These are phyloP conservation scores for Ramularia endophylla DNA, from an alignment of 2,329 filamentous ascomycete species.

Conservation along the genomic window DNA sequence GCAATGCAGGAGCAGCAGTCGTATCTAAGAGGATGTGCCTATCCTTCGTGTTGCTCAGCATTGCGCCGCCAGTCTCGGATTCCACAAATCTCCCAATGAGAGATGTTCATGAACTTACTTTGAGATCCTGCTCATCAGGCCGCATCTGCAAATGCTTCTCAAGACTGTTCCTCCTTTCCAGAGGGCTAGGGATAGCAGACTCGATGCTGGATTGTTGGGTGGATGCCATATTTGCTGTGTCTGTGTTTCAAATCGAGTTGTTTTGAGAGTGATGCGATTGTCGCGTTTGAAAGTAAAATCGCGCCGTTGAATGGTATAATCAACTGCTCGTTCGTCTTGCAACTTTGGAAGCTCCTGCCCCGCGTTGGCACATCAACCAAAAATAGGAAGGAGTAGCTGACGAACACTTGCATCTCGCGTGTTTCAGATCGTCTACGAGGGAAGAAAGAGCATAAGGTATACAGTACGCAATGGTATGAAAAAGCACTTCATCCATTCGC, in stretches of 20 bases:
- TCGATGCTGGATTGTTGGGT: slow-evolving; percentile 11
- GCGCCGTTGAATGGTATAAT: too few species aligned
- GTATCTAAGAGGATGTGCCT: slow-evolving; percentile 63
- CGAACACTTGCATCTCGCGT: background rate
- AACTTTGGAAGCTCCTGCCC: too few species aligned
- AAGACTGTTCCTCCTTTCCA: slow-evolving; percentile 14
- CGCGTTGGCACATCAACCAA: too few species aligned
- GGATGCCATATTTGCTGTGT: slow-evolving; percentile 8
- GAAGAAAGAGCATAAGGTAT: too few species aligned
- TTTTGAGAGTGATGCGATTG: too few species aligned
- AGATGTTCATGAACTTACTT: slow-evolving; percentile 37
- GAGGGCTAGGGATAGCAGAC: slow-evolving; percentile 7
- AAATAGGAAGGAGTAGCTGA: too few species aligned
- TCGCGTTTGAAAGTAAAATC: too few species aligned
- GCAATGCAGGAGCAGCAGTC: slow-evolving; percentile 61
- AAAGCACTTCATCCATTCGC: slow-evolving; percentile 3
- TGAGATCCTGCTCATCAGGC: slow-evolving; percentile 55
- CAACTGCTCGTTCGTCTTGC: too few species aligned
- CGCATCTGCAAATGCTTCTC: slow-evolving; percentile 37
- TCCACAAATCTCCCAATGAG: too few species aligned
- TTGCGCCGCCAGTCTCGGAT: too few species aligned
- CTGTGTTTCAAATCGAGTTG: background rate
- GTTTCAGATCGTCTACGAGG: too few species aligned
- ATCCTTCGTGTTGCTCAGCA: background rate
- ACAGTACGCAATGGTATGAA: too few species aligned